Percentiles rank a stretch among this genome's conserved stretches.
Conservation (phyloP, 768 basidiomycete genomes). For the Pleurotus cornucopiae region DNA sequence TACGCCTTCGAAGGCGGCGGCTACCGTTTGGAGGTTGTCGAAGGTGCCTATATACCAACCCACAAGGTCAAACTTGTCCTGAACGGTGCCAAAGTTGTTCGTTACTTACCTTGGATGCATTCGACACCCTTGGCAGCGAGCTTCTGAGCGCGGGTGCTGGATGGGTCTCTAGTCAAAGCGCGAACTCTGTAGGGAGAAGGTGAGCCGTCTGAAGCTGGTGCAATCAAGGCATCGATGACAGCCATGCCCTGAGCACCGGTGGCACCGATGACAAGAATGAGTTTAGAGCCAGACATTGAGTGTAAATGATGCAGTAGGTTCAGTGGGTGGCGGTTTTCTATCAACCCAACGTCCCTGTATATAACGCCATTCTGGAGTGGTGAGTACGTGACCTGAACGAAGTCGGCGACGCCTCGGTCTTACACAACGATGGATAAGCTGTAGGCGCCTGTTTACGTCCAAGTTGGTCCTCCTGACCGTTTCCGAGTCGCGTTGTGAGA, state of each 20-base stretch:
- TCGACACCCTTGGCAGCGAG: conserved; percentile 32
- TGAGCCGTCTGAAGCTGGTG: conserved; percentile 26
- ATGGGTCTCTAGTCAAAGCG: conserved; percentile 34
- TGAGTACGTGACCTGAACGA: too few relatives aligned
- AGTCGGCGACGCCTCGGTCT: too few relatives aligned
- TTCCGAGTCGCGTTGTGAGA: too few relatives aligned
- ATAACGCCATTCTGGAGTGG: too few relatives aligned
- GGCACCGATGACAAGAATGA: conserved; percentile 41
- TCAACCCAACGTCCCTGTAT: too few relatives aligned
- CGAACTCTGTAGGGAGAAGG: conserved; percentile 39
- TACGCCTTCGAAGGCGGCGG: conserved; percentile 27
- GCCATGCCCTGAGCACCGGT: conserved; percentile 42
- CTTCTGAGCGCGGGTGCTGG: conserved; percentile 27
- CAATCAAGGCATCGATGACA: conserved; percentile 35
- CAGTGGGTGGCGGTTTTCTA: too few relatives aligned
- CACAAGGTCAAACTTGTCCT: not conserved
- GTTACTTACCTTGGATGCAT: conserved; percentile 27
- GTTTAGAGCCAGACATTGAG: conserved; percentile 18
- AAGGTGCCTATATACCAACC: conserved; percentile 26
- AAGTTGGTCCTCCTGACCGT: too few relatives aligned
- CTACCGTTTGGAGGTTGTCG: conserved; percentile 24
- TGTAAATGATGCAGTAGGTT: too few relatives aligned
- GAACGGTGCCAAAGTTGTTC: not conserved
- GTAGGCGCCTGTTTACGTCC: too few relatives aligned
- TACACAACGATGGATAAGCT: too few relatives aligned